A percentile compares a stretch with the other conserved stretches of the same genome.
Evolutionary conservation across 352 stramenopile genomes (phyloP).

Genomic region (Phytophthora boehmeriae): DNA sequence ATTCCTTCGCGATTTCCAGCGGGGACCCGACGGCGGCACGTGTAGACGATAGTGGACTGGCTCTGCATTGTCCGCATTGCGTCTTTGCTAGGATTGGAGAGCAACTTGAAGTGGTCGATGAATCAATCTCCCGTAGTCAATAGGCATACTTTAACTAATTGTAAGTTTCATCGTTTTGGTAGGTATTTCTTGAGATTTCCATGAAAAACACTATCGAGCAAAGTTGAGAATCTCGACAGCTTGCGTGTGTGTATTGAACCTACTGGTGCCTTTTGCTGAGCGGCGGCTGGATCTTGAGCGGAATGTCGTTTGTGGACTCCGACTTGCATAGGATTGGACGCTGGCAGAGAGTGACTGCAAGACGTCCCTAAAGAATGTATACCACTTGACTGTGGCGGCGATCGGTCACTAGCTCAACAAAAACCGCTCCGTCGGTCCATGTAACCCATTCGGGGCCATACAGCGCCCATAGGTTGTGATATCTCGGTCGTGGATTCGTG

Average conservation of each 20-base stretch:
- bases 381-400: not conserved
- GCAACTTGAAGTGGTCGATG: conserved; percentile 2
- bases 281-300: not conserved
- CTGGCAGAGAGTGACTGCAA: not conserved
- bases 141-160: no score
- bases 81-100: not conserved
- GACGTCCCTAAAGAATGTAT: not conserved
- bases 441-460: not conserved
- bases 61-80: not conserved
- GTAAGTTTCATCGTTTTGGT: no score
- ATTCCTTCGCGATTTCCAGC: not conserved
- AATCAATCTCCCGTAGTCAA: no score
- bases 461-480: not conserved
- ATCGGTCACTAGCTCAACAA: not conserved
- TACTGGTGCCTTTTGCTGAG: no score
- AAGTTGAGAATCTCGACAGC: not conserved
- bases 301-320: not conserved
- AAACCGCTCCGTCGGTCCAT: not conserved
- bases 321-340: not conserved
- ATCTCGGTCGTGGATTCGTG: not conserved
- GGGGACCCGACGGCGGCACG: conserved; percentile 1
- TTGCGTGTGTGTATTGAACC: no score
- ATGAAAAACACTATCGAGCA: not conserved
- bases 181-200: not conserved
- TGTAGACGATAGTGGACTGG: not conserved